These are phyloP conservation scores for Flaveria linearis DNA, from an alignment of 129 eudicot species.

Conservation along the genomic window DNA sequence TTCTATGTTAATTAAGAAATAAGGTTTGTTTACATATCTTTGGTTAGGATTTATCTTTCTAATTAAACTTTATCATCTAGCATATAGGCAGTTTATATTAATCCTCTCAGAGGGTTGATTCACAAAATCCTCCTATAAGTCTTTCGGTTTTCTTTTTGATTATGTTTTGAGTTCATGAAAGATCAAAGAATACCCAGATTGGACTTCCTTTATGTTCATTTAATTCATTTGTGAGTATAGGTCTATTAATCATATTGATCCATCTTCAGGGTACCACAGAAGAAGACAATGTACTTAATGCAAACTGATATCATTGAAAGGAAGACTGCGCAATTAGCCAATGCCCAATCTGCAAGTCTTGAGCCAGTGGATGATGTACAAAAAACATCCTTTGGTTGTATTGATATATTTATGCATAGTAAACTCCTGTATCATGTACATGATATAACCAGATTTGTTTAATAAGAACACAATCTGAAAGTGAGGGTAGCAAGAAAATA, in stretches of 20 bases:
- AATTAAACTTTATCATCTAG: background rate
- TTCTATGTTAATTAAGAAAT: background rate
- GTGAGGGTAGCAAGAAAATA: background rate
- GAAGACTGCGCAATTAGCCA: background rate
- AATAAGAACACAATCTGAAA: background rate
- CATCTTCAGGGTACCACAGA: background rate
- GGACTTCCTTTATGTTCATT: background rate
- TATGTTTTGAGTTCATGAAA: background rate
- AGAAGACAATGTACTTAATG: background rate
- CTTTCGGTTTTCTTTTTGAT: background rate
- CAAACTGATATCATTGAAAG: background rate
- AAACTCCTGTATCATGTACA: background rate
- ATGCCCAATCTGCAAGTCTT: background rate
- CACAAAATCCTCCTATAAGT: background rate
- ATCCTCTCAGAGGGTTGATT: background rate
- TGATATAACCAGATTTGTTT: background rate
- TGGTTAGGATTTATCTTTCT: background rate
- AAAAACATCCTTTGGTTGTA: background rate
- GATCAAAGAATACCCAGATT: background rate
- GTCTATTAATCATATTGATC: background rate
- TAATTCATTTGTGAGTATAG: background rate
- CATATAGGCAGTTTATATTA: background rate
- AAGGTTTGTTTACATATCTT: background rate
- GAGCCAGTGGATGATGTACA: background rate
- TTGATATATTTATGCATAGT: background rate